phyloP scores from a whole-genome alignment of 1,284 basidiomycete genomes.

The Filobasidium uniguttulatum region DNA sequence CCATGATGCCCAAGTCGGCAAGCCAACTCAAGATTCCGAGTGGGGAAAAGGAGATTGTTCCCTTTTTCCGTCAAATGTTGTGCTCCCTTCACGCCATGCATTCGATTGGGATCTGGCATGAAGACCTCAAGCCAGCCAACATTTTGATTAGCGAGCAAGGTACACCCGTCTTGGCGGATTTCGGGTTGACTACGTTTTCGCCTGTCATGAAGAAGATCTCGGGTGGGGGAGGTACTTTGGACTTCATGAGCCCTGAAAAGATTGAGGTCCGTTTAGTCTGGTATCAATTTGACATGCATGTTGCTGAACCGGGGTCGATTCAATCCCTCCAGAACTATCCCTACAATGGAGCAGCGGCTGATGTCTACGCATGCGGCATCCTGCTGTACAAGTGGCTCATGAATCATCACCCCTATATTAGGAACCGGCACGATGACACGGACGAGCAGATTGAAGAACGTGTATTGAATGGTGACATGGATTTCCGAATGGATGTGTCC shows the following conservation, averaged over 20 bases:
- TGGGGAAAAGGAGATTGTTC: slow-evolving; percentile 13
- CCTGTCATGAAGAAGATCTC: slow-evolving; percentile 19
- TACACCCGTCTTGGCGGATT: slow-evolving; percentile 27
- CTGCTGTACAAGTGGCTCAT: slow-evolving; percentile 26
- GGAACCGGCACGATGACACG: slow-evolving; percentile 14
- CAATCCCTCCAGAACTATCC: background rate
- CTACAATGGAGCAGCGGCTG: slow-evolving; percentile 29
- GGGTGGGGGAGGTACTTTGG: slow-evolving; percentile 31
- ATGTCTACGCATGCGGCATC: slow-evolving; percentile 34
- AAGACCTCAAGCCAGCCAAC: slow-evolving; percentile 35
- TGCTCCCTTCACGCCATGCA: slow-evolving; percentile 27
- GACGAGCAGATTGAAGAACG: slow-evolving; percentile 19
- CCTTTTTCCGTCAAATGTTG: slow-evolving; percentile 28
- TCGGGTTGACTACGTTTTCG: slow-evolving; percentile 32
- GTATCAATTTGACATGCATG: background rate
- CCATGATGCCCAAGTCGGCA: slow-evolving; percentile 11
- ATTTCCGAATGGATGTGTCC: slow-evolving; percentile 16
- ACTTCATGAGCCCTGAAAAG: slow-evolving; percentile 35
- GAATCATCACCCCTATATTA: slow-evolving; percentile 24
- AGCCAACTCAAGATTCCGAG: slow-evolving; percentile 3
- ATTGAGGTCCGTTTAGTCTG: slow-evolving; percentile 20
- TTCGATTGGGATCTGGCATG: slow-evolving; percentile 28
- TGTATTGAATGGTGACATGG: slow-evolving; percentile 18
- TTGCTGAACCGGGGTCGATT: background rate
- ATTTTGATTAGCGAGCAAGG: slow-evolving; percentile 21